phyloP scores from a whole-genome alignment of 1,284 basidiomycete genomes.

The Leccinum solheimii region DNA sequence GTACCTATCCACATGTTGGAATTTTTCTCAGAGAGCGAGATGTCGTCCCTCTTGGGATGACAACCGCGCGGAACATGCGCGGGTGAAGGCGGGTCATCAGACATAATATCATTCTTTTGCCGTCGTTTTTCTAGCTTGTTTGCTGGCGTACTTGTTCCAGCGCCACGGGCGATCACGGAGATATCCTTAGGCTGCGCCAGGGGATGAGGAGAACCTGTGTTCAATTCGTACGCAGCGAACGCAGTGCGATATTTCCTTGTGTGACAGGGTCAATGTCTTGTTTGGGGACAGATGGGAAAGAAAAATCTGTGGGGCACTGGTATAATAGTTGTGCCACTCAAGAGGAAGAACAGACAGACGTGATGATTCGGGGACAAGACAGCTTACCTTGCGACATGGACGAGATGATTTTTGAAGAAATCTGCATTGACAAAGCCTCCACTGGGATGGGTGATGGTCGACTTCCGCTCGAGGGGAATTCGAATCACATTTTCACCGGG shows the following conservation, averaged over 20 bases:
- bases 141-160: background rate
- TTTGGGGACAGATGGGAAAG: background rate
- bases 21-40: constrained; percentile 35
- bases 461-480: constrained; percentile 26
- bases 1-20: constrained; percentile 40
- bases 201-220: constrained; percentile 42
- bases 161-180: constrained; percentile 10
- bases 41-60: constrained; percentile 16
- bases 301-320: background rate
- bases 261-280: constrained; percentile 1
- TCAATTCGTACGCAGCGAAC: constrained; percentile 38
- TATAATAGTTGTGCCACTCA: background rate
- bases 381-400: constrained; percentile 21
- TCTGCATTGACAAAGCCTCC: background rate
- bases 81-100: background rate
- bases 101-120: constrained; percentile 1
- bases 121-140: constrained; percentile 13
- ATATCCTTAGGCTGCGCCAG: constrained; percentile 13
- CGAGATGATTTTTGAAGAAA: constrained; percentile 20
- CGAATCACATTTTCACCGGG: constrained; percentile 13
- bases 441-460: constrained; percentile 12
- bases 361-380: background rate
- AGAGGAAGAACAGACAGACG: background rate
- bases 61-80: background rate
- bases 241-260: constrained; percentile 40